A percentile compares a stretch with the other conserved stretches of the same genome.
These are phyloP conservation scores for Annulohypoxylon truncatum DNA, from an alignment of 2,329 filamentous ascomycete genomes.

Conservation along the genomic window DNA sequence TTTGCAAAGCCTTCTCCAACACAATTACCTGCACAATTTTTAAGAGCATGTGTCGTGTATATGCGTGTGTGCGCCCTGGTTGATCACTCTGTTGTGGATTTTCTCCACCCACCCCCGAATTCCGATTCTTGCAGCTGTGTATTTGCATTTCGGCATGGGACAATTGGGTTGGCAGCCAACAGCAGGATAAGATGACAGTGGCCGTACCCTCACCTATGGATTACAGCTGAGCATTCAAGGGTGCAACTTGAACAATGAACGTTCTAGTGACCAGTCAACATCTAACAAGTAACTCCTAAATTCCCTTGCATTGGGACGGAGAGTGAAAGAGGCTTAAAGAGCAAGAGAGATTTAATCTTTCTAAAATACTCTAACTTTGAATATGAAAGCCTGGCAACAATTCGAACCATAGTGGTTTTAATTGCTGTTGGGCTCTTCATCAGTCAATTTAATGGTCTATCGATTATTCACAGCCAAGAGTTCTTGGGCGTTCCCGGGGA, in stretches of 20 bases:
- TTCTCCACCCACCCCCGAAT: slow-evolving; percentile 39
- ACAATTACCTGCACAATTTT: slow-evolving; percentile 41
- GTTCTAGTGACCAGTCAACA: slow-evolving; percentile 39
- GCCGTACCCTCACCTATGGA: slow-evolving; percentile 38
- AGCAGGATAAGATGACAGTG: slow-evolving; percentile 34
- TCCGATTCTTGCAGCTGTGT: slow-evolving; percentile 39
- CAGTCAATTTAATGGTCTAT: slow-evolving; percentile 37
- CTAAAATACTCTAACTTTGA: slow-evolving; percentile 36
- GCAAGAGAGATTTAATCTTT: slow-evolving; percentile 35
- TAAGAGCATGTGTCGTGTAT: slow-evolving; percentile 40
- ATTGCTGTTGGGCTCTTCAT: slow-evolving; percentile 38
- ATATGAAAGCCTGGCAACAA: slow-evolving; percentile 38
- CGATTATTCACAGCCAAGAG: slow-evolving; percentile 33
- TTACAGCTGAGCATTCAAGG: slow-evolving; percentile 38
- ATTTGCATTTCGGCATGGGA: slow-evolving; percentile 42
- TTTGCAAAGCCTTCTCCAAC: slow-evolving; percentile 37
- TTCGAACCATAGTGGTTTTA: slow-evolving; percentile 15
- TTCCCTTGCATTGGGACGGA: slow-evolving; percentile 45
- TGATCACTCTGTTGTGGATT: slow-evolving; percentile 43
- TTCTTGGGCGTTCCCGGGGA: slow-evolving; percentile 24
- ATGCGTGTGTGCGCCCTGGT: slow-evolving; percentile 45
- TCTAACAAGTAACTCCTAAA: slow-evolving; percentile 49
- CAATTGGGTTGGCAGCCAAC: slow-evolving; percentile 39
- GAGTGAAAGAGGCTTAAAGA: slow-evolving; percentile 43
- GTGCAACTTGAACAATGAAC: slow-evolving; percentile 40